Conservation (phyloP, 352 stramenopile genomes). For the Globisporangium nunn region DNA sequence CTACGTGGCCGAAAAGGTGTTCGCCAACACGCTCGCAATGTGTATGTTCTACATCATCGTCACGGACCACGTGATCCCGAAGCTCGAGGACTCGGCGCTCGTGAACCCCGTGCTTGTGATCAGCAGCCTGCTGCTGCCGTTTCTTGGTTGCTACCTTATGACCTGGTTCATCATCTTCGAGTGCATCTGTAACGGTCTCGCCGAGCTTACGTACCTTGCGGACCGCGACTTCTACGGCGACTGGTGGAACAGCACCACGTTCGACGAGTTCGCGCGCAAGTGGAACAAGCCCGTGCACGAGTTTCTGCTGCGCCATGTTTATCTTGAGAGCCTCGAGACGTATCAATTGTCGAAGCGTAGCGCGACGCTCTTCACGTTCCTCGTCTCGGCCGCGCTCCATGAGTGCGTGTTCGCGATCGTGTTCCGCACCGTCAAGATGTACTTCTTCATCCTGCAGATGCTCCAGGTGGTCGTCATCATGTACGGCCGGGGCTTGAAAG, state of each 20-base stretch:
- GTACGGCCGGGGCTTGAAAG: conserved; percentile 62
- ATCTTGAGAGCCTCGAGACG: conserved; percentile 66
- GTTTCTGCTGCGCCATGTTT: conserved; percentile 87
- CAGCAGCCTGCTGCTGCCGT: conserved; percentile 87
- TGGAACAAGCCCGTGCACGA: conserved; percentile 98
- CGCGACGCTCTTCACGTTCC: conserved; percentile 87
- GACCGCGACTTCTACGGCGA: conserved; percentile 94
- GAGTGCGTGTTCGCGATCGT: conserved; percentile 94
- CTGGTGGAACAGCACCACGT: conserved; percentile 97
- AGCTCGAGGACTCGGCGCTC: conserved; percentile 62
- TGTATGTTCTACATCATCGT: conserved; percentile 87
- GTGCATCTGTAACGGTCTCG: conserved; percentile 93
- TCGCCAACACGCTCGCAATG: conserved; percentile 76
- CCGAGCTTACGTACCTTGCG: conserved; percentile 89
- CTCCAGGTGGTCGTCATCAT: conserved; percentile 91
- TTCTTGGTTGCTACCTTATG: conserved; percentile 93
- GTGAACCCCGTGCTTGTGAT: conserved; percentile 48
- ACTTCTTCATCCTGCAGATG: conserved; percentile 94
- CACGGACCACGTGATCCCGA: conserved; percentile 85
- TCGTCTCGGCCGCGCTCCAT: conserved; percentile 93
- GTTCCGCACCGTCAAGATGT: conserved; percentile 91
- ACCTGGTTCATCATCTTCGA: conserved; percentile 97
- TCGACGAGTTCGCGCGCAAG: conserved; percentile 85
- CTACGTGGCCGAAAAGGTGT: conserved; percentile 77
- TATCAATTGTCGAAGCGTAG: conserved; percentile 68